Percentiles rank a stretch among this genome's conserved stretches.
Evolutionary conservation across 2,329 filamentous ascomycete genomes (phyloP).

Genomic region (Fusarium haematococcum): DNA sequence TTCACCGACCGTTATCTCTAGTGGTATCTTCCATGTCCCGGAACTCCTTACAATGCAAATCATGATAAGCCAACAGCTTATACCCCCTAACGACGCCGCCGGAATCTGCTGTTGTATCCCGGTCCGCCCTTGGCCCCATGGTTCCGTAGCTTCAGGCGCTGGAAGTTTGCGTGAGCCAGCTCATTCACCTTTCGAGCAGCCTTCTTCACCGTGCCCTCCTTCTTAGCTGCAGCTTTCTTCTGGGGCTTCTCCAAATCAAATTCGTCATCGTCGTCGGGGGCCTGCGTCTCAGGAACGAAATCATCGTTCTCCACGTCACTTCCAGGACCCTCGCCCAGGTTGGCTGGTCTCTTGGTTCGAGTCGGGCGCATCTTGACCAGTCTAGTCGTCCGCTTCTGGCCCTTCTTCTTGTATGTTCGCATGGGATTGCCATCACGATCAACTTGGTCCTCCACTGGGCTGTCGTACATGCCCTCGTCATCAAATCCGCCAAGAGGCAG

Average conservation of each 20-base stretch:
- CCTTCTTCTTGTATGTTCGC: slow-evolving; percentile 83
- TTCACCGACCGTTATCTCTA: slow-evolving; percentile 3
- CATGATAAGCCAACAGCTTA: slow-evolving; percentile 10
- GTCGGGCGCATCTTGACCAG: slow-evolving; percentile 72
- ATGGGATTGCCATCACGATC: slow-evolving; percentile 70
- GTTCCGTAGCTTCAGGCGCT: slow-evolving; percentile 72
- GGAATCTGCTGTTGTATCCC: slow-evolving; percentile 68
- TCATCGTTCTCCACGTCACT: slow-evolving; percentile 54
- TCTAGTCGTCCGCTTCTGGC: slow-evolving; percentile 82
- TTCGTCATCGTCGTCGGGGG: slow-evolving; percentile 18
- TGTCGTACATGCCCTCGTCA: slow-evolving; percentile 70
- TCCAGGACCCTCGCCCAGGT: slow-evolving; percentile 44
- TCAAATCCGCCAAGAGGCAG: slow-evolving; percentile 71
- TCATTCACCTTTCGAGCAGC: slow-evolving; percentile 71
- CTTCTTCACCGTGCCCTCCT: slow-evolving; percentile 62
- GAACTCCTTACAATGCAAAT: slow-evolving; percentile 30
- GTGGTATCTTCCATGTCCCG: slow-evolving; percentile 30
- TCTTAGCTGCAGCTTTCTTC: slow-evolving; percentile 44
- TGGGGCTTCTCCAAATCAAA: slow-evolving; percentile 39
- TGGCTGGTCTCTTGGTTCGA: slow-evolving; percentile 59
- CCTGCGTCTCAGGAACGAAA: slow-evolving; percentile 46
- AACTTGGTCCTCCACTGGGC: slow-evolving; percentile 60
- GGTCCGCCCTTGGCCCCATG: slow-evolving; percentile 71
- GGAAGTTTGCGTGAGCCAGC: slow-evolving; percentile 75
- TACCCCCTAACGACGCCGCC: slow-evolving; percentile 55